phyloP scores from a whole-genome alignment of 2,329 filamentous ascomycete species.

The Alternaria brassicicola region DNA sequence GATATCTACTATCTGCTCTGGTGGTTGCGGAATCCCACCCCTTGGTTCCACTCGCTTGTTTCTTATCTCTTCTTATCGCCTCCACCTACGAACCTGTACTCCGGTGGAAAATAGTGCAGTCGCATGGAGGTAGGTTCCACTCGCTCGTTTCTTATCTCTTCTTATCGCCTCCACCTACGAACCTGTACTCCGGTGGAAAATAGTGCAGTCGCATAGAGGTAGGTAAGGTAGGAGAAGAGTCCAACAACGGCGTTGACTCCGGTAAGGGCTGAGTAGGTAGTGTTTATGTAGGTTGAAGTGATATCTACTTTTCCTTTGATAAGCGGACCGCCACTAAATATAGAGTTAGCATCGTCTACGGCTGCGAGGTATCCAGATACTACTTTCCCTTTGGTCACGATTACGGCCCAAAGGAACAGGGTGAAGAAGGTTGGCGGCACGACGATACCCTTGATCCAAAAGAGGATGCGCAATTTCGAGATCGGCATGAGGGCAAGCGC shows the following conservation, averaged over 20 bases:
- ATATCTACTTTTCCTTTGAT: constrained; percentile 48
- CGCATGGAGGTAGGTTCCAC: too few species aligned
- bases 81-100: too few species aligned
- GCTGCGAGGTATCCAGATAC: neutral
- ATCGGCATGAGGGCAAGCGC: constrained; percentile 53
- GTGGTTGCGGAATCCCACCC: too few species aligned
- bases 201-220: too few species aligned
- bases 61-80: too few species aligned
- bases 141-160: too few species aligned
- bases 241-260: constrained; percentile 57
- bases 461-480: constrained; percentile 52
- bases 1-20: too few species aligned
- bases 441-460: constrained; percentile 53
- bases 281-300: constrained; percentile 51
- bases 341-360: neutral
- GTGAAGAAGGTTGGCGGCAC: constrained; percentile 54
- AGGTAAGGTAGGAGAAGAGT: constrained; percentile 57
- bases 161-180: too few species aligned
- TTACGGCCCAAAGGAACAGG: constrained; percentile 54
- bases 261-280: constrained; percentile 52
- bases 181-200: too few species aligned
- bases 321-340: constrained; percentile 45
- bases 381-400: constrained; percentile 49
- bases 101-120: too few species aligned
- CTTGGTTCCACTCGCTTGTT: too few species aligned